A percentile compares a stretch with the other conserved stretches of the same genome.
Evolutionary conservation across 1,284 basidiomycete species (phyloP).

Genomic region (Heterobasidion irregulare): DNA sequence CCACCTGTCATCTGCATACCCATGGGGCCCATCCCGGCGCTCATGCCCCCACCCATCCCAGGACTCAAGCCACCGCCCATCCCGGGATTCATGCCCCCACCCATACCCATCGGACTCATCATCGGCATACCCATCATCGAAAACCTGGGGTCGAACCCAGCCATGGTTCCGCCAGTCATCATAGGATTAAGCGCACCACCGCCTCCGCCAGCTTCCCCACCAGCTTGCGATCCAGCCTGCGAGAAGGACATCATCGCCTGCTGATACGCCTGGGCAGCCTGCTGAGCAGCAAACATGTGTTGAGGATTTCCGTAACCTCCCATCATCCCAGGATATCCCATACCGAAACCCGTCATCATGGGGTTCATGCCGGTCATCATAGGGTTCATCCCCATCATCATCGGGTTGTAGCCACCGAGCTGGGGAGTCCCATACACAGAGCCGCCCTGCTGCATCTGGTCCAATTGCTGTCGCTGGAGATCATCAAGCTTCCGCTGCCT

Average conservation of each 20-base stretch:
- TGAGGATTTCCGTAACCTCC: constrained; percentile 59
- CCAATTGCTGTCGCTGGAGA: constrained; percentile 80
- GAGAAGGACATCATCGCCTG: constrained; percentile 89
- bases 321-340: constrained; percentile 60
- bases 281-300: constrained; percentile 86
- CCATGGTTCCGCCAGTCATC: constrained; percentile 43
- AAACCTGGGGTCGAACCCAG: constrained; percentile 38
- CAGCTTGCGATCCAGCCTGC: constrained; percentile 65
- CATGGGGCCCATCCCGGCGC: constrained; percentile 18
- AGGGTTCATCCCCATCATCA: constrained; percentile 53
- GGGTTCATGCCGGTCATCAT: constrained; percentile 52
- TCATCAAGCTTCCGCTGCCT: constrained; percentile 89
- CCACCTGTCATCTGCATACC: constrained; percentile 50
- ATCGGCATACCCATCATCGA: constrained; percentile 51
- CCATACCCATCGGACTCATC: constrained; percentile 24
- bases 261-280: constrained; percentile 84
- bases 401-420: constrained; percentile 42
- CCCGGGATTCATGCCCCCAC: constrained; percentile 8
- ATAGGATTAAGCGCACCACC: constrained; percentile 39
- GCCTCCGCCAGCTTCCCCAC: constrained; percentile 38
- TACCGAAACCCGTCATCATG: constrained; percentile 40
- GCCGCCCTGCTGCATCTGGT: constrained; percentile 73
- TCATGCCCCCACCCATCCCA: constrained; percentile 3
- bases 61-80: constrained; percentile 2
- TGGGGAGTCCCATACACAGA: constrained; percentile 52